Conservation (phyloP, 495 filamentous ascomycete species). For the Glarea lozoyensis region DNA sequence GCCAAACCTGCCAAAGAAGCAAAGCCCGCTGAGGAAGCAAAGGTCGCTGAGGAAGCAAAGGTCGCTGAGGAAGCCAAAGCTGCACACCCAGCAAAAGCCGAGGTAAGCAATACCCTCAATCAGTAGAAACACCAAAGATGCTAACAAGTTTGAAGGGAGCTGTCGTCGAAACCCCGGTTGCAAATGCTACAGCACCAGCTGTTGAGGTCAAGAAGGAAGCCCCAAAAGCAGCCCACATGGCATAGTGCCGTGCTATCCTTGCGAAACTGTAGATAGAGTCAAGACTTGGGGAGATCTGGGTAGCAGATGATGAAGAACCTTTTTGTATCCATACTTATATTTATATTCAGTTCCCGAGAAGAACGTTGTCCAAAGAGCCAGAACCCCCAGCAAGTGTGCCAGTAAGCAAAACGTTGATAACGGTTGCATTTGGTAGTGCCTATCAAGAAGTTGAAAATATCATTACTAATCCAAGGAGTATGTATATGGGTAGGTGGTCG, state of each 20-base stretch:
- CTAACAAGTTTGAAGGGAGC: too few species aligned
- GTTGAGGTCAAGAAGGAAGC: not conserved
- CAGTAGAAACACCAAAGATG: not conserved
- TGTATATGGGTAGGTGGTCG: not conserved
- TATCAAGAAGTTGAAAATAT: not conserved
- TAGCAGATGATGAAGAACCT: not conserved
- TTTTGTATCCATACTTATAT: not conserved
- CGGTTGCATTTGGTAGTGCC: too few species aligned
- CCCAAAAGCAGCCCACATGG: not conserved
- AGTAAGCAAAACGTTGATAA: too few species aligned
- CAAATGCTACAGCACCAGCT: not conserved
- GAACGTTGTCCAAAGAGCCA: not conserved
- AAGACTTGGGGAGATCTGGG: not conserved
- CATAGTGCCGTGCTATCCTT: not conserved
- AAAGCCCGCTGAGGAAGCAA: not conserved
- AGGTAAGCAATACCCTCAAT: not conserved
- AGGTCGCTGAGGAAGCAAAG: not conserved
- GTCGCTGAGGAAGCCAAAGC: not conserved
- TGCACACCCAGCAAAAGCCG: not conserved
- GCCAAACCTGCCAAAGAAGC: not conserved
- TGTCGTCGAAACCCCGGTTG: not conserved
- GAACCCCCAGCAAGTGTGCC: not conserved
- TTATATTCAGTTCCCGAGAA: not conserved
- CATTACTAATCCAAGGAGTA: not conserved
- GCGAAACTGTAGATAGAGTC: not conserved